Evolutionary conservation across 1,284 basidiomycete species (phyloP), one percentile per base, ranked within the genome.

Genomic region (Fistulina hepatica): DNA sequence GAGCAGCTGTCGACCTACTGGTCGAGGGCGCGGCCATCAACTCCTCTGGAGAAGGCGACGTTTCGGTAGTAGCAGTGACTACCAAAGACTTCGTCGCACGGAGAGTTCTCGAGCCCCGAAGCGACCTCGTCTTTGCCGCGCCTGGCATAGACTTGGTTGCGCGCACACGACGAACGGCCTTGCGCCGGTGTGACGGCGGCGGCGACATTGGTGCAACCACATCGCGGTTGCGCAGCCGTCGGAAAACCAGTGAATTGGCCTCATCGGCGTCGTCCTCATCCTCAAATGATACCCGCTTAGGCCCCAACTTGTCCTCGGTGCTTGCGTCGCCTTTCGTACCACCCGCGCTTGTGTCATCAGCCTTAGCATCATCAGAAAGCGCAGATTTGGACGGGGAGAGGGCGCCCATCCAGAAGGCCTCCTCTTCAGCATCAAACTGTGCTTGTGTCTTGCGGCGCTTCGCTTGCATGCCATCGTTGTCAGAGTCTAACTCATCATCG

Each of bases 381-480:
- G n/a, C n/a, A n/a, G n/a, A n/a, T n/a, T n/a, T n/a, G n/a, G n/a
- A n/a, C n/a, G 42, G 39, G 13, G 40, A 37, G 10, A 31, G 28
- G 28, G 44, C 32, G 37, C 49, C 55, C 40, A 60, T 44, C 65
- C 65, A 68, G 40, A 68, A 68, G 5, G 59, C 60, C 22, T 66
- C 63, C 47, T 67, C 60, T 15, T 59, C 60, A 22, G 57, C 60
- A n/a, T 52, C 50, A 9, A 53, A 48, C 21, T 41, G 40, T 10
- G 37, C 44, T 16, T 47, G 52, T 17, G 53, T 54, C 42, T 56
- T 47, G 38, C 62, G 51, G 21, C 15, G 23, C 13, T 49, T 49
- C 22, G 22, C 33, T 37, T 51, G 45, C 23, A 52, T 47, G 33
- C 51, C 52, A 26, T 45, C 57, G 39, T 49, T 50, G 27, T 48